Percentiles rank a stretch among this genome's conserved stretches.
Conservation (phyloP, 2,329 filamentous ascomycete species). For the Colletotrichum nymphaeae region DNA sequence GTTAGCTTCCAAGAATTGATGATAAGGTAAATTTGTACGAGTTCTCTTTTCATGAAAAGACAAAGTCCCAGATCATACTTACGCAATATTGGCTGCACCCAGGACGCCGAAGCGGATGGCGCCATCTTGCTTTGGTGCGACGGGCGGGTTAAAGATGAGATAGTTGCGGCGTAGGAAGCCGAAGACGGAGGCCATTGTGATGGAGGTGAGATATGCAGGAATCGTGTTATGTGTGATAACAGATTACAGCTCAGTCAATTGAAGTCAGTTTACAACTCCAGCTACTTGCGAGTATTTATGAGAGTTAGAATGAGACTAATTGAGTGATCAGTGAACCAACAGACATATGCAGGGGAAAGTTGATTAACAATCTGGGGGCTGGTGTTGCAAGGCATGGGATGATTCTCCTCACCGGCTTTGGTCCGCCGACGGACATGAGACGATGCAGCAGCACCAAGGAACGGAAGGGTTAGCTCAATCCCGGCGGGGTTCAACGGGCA, state of each 20-base stretch:
- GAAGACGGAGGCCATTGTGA: slow-evolving; percentile 22
- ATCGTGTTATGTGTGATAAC: background rate
- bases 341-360: background rate
- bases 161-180: slow-evolving; percentile 26
- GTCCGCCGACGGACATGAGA: background rate
- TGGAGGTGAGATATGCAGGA: background rate
- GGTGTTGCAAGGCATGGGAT: background rate
- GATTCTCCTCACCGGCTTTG: background rate
- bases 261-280: background rate
- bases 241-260: background rate
- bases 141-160: slow-evolving; percentile 13
- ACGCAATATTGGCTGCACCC: slow-evolving; percentile 54
- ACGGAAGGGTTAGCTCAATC: background rate
- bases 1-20: background rate
- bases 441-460: background rate
- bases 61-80: slow-evolving; percentile 34
- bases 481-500: background rate
- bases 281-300: background rate
- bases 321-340: background rate
- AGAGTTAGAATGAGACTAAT: background rate
- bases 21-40: too few relatives aligned
- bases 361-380: background rate
- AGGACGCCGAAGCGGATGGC: slow-evolving; percentile 54
- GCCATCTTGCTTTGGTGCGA: slow-evolving; percentile 12
- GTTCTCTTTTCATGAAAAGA: background rate